These are phyloP conservation scores for Lasiosphaeria miniovina DNA, from an alignment of 495 filamentous ascomycete genomes.

Conservation along the genomic window DNA sequence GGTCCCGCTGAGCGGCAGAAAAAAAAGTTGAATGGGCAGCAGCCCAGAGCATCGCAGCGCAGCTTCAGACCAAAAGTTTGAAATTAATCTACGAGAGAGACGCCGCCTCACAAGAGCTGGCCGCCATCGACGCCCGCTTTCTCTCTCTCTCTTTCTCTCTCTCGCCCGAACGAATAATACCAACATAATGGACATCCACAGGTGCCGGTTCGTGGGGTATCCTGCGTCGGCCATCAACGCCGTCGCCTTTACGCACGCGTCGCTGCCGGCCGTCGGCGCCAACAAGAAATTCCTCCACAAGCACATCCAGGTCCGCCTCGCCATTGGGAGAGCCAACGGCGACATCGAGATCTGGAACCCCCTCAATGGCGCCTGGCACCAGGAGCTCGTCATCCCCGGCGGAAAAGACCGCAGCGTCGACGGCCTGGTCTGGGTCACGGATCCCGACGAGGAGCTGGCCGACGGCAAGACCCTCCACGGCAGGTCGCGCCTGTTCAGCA, in stretches of 20 bases:
- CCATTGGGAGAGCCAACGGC: slow-evolving; percentile 89
- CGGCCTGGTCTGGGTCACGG: slow-evolving; percentile 88
- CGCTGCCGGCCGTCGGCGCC: slow-evolving; percentile 58
- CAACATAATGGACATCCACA: slow-evolving; percentile 84
- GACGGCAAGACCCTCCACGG: slow-evolving; percentile 62
- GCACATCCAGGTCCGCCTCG: slow-evolving; percentile 60
- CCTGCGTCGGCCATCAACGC: slow-evolving; percentile 90
- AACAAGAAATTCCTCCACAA: slow-evolving; percentile 51
- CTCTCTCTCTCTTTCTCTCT: slow-evolving; percentile 10
- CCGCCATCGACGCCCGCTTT: slow-evolving; percentile 4
- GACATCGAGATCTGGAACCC: slow-evolving; percentile 99
- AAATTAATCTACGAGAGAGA: background rate
- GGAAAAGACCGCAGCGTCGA: slow-evolving; percentile 86
- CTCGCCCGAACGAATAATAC: slow-evolving; percentile 12
- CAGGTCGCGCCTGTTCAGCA: slow-evolving; percentile 86
- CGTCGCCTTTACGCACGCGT: slow-evolving; percentile 85
- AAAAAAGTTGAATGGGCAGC: slow-evolving; percentile 21
- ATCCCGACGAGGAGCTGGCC: slow-evolving; percentile 65
- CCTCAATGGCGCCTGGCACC: slow-evolving; percentile 76
- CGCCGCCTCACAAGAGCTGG: slow-evolving; percentile 4
- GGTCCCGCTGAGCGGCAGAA: slow-evolving; percentile 25
- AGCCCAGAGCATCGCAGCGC: slow-evolving; percentile 12
- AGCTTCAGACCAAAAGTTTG: slow-evolving; percentile 16
- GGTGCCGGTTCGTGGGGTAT: slow-evolving; percentile 95
- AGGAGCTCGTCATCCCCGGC: slow-evolving; percentile 80